Evolutionary conservation across 2,329 filamentous ascomycete species (phyloP).

Genomic region (Phoma sp.): DNA sequence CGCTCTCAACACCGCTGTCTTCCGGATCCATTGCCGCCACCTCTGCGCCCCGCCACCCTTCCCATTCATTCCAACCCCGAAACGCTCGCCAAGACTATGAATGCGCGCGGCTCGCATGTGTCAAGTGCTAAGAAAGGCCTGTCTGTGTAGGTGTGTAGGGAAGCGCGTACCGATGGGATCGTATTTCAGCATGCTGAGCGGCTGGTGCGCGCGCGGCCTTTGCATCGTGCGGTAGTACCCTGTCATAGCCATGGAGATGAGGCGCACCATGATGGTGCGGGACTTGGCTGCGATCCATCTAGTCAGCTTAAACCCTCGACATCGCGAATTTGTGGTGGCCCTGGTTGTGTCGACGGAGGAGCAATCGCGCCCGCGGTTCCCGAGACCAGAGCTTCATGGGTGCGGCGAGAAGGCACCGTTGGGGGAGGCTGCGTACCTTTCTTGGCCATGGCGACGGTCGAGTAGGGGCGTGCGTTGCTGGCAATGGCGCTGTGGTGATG

Average conservation of each 20-base stretch:
- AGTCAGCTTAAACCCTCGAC: constrained; percentile 27
- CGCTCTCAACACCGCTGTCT: no score
- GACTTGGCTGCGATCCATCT: constrained; percentile 72
- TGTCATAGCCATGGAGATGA: constrained; percentile 98
- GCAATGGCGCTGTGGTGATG: constrained; percentile 21
- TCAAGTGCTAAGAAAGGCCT: no score
- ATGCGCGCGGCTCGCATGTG: background rate
- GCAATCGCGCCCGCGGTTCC: no score
- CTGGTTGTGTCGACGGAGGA: no score
- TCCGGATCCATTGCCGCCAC: no score
- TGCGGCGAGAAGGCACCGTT: no score
- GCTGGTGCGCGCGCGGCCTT: constrained; percentile 78
- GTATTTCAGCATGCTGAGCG: constrained; percentile 98
- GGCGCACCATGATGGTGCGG: constrained; percentile 88
- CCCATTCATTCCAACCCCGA: no score
- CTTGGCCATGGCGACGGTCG: constrained; percentile 40
- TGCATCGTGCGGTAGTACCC: constrained; percentile 94
- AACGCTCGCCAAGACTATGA: no score
- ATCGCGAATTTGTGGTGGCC: no score
- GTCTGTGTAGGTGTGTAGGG: background rate
- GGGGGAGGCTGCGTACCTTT: constrained; percentile 46
- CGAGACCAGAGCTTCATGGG: no score
- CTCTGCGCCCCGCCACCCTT: background rate
- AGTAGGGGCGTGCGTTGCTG: constrained; percentile 16
- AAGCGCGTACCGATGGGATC: constrained; percentile 81